These are phyloP conservation scores for Talaromyces liani DNA, from an alignment of 495 filamentous ascomycete genomes.

Conservation along the genomic window DNA sequence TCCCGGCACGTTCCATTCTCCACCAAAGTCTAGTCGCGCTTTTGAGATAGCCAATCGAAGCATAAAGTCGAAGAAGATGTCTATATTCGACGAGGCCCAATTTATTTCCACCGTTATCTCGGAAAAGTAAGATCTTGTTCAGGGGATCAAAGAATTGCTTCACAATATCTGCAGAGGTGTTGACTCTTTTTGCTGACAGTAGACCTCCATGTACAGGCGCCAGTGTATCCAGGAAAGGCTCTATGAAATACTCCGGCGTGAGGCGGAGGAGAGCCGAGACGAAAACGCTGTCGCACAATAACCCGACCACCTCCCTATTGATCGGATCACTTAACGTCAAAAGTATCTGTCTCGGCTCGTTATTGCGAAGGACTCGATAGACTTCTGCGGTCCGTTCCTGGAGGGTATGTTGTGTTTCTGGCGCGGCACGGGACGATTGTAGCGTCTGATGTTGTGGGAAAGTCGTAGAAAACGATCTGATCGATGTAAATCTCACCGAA, in stretches of 20 bases:
- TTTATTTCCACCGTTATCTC: conserved; percentile 18
- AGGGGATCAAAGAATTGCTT: conserved; percentile 37
- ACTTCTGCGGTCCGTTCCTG: not conserved
- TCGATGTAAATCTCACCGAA: not conserved
- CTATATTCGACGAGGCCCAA: conserved; percentile 44
- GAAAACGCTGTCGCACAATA: conserved; percentile 27
- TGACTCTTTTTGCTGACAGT: conserved; percentile 18
- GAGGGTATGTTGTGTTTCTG: not conserved
- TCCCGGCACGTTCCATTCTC: conserved; percentile 27
- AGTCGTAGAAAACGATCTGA: not conserved
- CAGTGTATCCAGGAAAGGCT: conserved; percentile 43
- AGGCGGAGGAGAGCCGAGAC: conserved; percentile 30
- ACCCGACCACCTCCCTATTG: conserved; percentile 11
- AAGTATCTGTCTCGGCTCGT: not conserved
- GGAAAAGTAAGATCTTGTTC: conserved; percentile 14
- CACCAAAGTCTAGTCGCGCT: conserved; percentile 47
- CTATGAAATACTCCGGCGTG: conserved; percentile 35
- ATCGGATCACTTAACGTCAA: not conserved
- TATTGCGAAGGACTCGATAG: not conserved
- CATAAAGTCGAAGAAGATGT: conserved; percentile 48
- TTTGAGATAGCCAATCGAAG: conserved; percentile 34
- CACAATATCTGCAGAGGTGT: conserved; percentile 24
- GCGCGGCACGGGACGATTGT: not conserved
- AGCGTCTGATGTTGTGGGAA: not conserved
- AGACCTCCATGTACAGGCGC: conserved; percentile 35